Base-by-base conservation (phyloP, 768 basidiomycete genomes). In the Lentinula aciculospora region DNA sequence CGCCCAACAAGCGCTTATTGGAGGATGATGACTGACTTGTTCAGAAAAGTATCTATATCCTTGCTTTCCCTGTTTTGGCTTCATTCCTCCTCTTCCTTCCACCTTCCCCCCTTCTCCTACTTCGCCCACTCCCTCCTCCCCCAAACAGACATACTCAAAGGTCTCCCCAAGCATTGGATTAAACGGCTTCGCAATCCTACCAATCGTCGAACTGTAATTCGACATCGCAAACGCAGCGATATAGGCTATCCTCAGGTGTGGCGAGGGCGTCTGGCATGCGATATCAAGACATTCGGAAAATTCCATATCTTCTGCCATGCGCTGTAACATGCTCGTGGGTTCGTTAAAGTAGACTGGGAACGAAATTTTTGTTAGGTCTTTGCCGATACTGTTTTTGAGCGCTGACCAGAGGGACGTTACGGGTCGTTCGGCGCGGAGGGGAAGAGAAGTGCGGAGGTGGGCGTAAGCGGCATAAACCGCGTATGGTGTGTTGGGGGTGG, bases 301-400 rank as follows among this genome's bases (percentile, higher is more conserved):
- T 70, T 97, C 95, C 92, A 96, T 96, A 71, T 98, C 95, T 72
- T 98, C 95, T 10, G 94, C 88, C 92, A 98, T 98, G 50, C 95
- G 77, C 74, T 98, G 92, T 59, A 98, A 69, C 95, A 98, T 98
- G 66, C 92, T 94, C 49, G 94, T 97, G 28, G 93, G 91, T 70
- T 92, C 90, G 69, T 94, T 95, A 66, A 92, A 94, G 68, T 85
- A 93, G 39, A 97, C 94, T 0, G 94, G 94, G 70, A 96, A 96
- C 63, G 85, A 90, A 59, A 98, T 98, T 79, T 81, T 95, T 39
- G 94, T 98, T 68, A 98, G 74, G 69, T 98, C 95, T 77, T 97
- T 98, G 60, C 96, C 95, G 59, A 98, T 96, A 61, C 87, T 90
- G 60, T 89, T 84, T 74, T 98, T 98, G 75, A 98, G 74, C 63